Evolutionary conservation across 2,329 filamentous ascomycete genomes (phyloP), one percentile per base, ranked within the genome.

Genomic region (Helminthosporium solani): DNA sequence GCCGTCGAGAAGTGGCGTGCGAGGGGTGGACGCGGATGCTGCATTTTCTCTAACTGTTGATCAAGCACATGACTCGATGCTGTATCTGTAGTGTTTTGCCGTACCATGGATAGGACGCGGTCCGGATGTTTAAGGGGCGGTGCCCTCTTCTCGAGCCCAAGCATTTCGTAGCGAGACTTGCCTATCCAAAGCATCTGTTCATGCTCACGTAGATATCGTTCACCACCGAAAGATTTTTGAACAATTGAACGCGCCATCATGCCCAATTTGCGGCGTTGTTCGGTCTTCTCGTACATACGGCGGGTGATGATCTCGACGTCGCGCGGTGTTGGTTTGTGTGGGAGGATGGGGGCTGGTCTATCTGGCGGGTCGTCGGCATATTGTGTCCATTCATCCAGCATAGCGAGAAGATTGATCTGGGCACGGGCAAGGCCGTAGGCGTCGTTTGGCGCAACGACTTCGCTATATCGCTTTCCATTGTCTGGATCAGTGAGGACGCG

Each of bases 381-480:
- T 39, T 78, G 69, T 42, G 75, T 71, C 82, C 82, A 86, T 58
- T 83, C 78, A 3, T 80, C 82, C 1, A 84, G 68, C 72, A 86
- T 77, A 6, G 76, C 80, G 11, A 86, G 73, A 54, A 85, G 75
- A 45, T 79, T 78, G 51, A 86, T 78, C 56, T 86, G 83, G 0
- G 83, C 83, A 19, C 78, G 73, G 1, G 82, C 83, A 1, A 86
- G 72, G 3, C 78, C 77, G 30, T 75, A 74, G 3, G 82, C 76
- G 60, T 86, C 83, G 54, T 85, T 85, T 2, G 82, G 83, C 12
- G 82, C 79, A 2, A 85, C 81, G 4, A 85, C 79, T 46, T 81
- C 82, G 51, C 80, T 82, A 68, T 81, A 85, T 20, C 75, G 70
- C 44, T 70, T 68, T 34, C 67, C 67, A 19, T 64, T 59, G 8